Evolutionary conservation across 345 rosid genomes (phyloP).

Genomic region (Arabidopsis thaliana): DNA sequence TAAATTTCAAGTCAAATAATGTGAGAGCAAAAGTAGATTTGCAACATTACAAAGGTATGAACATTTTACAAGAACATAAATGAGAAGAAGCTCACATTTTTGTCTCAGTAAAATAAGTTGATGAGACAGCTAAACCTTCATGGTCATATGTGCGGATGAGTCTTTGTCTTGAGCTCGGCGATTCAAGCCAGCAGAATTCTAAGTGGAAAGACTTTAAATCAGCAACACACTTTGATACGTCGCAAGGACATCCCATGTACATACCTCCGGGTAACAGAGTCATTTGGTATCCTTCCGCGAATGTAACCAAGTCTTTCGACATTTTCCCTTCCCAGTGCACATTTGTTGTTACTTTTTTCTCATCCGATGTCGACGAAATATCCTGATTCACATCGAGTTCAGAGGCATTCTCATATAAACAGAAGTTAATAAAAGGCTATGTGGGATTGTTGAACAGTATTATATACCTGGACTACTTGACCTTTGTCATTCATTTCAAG

Average conservation of each 20-base stretch:
- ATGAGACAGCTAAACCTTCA: conserved; percentile 86
- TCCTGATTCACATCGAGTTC: conserved; percentile 50
- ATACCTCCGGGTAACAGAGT: conserved; percentile 82
- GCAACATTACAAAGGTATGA: not conserved
- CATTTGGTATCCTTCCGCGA: conserved; percentile 75
- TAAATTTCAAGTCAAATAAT: not conserved
- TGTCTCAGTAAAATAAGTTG: conserved; percentile 73
- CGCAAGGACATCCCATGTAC: conserved; percentile 86
- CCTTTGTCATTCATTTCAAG: conserved; percentile 72
- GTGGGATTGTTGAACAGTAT: not conserved
- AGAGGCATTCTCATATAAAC: conserved; percentile 1
- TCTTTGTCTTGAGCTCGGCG: conserved; percentile 71
- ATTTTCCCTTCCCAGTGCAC: conserved; percentile 71
- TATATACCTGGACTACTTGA: conserved; percentile 71
- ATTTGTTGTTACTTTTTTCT: conserved; percentile 50
- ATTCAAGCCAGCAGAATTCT: conserved; percentile 88
- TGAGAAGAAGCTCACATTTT: conserved; percentile 48
- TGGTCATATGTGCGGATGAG: conserved; percentile 80
- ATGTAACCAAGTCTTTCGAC: conserved; percentile 61
- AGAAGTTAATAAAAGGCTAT: not conserved
- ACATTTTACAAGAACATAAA: not conserved
- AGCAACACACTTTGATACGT: conserved; percentile 67
- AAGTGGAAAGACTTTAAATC: conserved; percentile 80
- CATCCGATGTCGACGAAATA: conserved; percentile 52
- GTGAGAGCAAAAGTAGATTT: not conserved